Conservation (phyloP, 2,329 filamentous ascomycete species). For the Aspergillus chevalieri region DNA sequence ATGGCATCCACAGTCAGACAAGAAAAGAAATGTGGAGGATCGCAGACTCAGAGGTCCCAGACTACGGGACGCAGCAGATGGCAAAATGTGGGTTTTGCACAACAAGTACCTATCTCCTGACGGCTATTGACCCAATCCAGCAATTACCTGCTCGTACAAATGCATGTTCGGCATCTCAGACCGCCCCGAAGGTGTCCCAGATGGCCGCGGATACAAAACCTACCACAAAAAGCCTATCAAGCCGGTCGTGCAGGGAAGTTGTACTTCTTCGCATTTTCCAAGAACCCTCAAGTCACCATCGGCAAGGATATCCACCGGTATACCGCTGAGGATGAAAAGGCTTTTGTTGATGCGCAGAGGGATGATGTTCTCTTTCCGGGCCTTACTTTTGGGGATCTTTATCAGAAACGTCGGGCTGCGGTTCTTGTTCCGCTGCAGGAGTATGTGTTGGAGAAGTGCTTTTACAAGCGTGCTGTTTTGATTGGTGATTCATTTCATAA, state of each 20-base stretch:
- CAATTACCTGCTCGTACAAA: constrained; percentile 12
- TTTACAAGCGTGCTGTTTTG: constrained; percentile 33
- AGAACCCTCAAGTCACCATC: constrained; percentile 16
- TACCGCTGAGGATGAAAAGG: constrained; percentile 26
- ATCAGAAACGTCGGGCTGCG: constrained; percentile 15
- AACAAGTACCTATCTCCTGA: not conserved
- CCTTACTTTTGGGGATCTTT: constrained; percentile 31
- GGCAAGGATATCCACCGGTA: constrained; percentile 22
- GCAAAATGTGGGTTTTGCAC: constrained; percentile 2
- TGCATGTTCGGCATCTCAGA: constrained; percentile 18
- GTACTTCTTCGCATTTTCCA: constrained; percentile 17
- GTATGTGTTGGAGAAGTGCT: constrained; percentile 35
- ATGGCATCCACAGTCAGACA: constrained; percentile 38
- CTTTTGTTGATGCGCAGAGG: constrained; percentile 17
- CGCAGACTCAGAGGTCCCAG: constrained; percentile 10
- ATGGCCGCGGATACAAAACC: constrained; percentile 4
- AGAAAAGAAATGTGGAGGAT: constrained; percentile 29
- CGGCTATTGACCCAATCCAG: constrained; percentile 4
- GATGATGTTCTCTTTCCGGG: constrained; percentile 21
- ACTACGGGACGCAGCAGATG: constrained; percentile 2
- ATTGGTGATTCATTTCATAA: constrained; percentile 43
- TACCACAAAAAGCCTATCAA: constrained; percentile 7
- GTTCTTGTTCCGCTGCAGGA: constrained; percentile 29
- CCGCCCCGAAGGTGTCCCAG: constrained; percentile 5
- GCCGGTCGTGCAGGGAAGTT: constrained; percentile 6